Conservation (phyloP, 31 red algal genomes). For the Endocladia muricata region DNA sequence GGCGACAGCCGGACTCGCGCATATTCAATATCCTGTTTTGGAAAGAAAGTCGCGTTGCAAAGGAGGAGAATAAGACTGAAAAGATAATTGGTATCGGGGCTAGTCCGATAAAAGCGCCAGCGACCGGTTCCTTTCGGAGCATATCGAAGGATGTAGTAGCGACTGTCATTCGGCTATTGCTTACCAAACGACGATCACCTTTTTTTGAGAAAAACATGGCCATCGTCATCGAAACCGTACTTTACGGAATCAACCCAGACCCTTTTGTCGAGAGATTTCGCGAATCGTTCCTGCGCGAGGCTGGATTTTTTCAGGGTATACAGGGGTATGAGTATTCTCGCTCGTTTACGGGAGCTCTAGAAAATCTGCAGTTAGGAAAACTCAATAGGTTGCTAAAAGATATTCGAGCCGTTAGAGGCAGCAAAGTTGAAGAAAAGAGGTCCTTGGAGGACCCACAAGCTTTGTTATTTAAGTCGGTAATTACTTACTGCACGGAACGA, state of each 20-base stretch:
- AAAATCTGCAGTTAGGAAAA: constrained; percentile 60
- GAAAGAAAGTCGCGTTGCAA: neutral
- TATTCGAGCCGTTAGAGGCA: constrained; percentile 20
- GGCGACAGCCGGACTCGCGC: constrained; percentile 16
- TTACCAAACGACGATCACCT: constrained; percentile 49
- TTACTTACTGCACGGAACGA: constrained; percentile 39
- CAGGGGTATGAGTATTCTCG: constrained; percentile 59
- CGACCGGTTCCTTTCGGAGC: constrained; percentile 10
- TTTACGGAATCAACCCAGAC: constrained; percentile 70
- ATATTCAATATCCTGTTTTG: constrained; percentile 58
- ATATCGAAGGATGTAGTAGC: constrained; percentile 31
- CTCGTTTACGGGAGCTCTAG: constrained; percentile 38
- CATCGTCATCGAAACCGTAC: constrained; percentile 53
- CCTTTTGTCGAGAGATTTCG: constrained; percentile 38
- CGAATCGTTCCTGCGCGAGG: constrained; percentile 38
- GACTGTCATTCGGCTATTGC: constrained; percentile 26
- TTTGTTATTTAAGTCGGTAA: constrained; percentile 20
- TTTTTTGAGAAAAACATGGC: constrained; percentile 68
- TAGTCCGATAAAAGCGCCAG: too few relatives aligned
- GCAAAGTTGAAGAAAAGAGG: neutral
- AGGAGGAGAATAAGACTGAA: too few relatives aligned
- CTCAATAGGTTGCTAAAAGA: constrained; percentile 61
- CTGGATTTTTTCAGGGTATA: constrained; percentile 38
- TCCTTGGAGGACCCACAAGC: neutral
- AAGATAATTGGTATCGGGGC: too few relatives aligned